A percentile compares a stretch with the other conserved stretches of the same genome.
Evolutionary conservation across 129 eudicot species (phyloP).

Genomic region (Saposhnikovia divaricata): DNA sequence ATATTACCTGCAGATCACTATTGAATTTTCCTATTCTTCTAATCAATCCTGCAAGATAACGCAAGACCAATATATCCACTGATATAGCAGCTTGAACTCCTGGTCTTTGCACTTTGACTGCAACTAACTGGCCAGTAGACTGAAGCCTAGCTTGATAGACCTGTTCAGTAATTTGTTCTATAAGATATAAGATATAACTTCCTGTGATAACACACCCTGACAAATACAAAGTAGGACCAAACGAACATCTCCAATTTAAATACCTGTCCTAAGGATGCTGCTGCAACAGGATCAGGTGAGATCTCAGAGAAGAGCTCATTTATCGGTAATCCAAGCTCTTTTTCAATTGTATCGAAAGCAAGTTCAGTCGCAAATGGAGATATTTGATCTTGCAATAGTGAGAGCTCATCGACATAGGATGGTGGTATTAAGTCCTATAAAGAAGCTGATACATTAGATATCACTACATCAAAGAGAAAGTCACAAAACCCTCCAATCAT

Average conservation of each 20-base stretch:
- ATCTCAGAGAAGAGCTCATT: constrained; percentile 76
- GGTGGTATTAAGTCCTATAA: constrained; percentile 91
- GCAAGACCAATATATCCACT: constrained; percentile 84
- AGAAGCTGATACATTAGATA: constrained; percentile 7
- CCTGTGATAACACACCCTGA: not conserved
- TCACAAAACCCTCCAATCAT: not conserved
- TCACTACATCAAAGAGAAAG: not conserved
- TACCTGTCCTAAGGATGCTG: constrained; percentile 99
- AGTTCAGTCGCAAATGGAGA: constrained; percentile 78
- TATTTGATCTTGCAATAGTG: constrained; percentile 86
- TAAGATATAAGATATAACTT: not conserved
- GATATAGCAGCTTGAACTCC: constrained; percentile 98
- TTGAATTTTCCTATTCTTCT: constrained; percentile 74
- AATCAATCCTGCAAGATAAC: constrained; percentile 68
- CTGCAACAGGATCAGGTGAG: constrained; percentile 92
- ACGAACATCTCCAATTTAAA: constrained; percentile 1
- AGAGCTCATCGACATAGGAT: constrained; percentile 72
- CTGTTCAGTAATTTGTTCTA: constrained; percentile 25
- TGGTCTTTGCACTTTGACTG: constrained; percentile 93
- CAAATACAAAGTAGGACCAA: not conserved
- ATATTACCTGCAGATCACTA: constrained; percentile 85
- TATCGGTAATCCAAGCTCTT: constrained; percentile 70
- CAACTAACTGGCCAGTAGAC: constrained; percentile 64
- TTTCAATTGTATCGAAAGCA: constrained; percentile 82
- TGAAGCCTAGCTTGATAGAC: constrained; percentile 88